Base-by-base conservation (phyloP, 2,329 filamentous ascomycete species). In the Ustilaginoidea virens region DNA sequence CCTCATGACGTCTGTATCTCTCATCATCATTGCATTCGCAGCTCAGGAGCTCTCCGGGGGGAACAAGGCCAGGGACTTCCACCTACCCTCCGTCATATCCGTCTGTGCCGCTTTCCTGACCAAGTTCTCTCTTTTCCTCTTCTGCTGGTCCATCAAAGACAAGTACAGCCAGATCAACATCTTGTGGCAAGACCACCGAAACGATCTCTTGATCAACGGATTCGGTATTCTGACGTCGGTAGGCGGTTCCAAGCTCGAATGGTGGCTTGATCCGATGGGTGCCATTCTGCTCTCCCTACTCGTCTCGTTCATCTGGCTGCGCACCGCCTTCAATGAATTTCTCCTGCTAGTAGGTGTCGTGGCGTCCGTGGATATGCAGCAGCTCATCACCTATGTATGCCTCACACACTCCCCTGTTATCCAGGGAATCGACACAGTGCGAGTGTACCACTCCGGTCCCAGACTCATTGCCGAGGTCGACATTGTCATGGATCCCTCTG, bases 211-310 rank as follows among this genome's bases (percentile, higher is more conserved):
- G 44, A 83, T 98, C 66, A 98, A 96, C 51, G 83, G 83, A 30
- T 83, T 92, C 41, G 85, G 80, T 69, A 74, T 96, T 38, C 55
- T 94, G 31, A 94, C 86, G 1, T 87, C 80, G 3, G 76, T 94
- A n/a, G 81, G 83, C 31, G 90, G 90, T 19, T 74, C 75, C 38
- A 92, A 92, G 60, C 62, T 96, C 14, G 61, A 63, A 34, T 94
- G 87, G 87, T 96, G 83, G 82, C 74, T 98, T 39, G 90, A 98
- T 55, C 85, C 90, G 0, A 74, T 80, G 59, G 90, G 90, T 24
- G 87, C 90, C 43, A 79, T 96, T 41, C 51, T 90, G 12, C 62
- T 96, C 20, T 92, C 82, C 2, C 52, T 76, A 7, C 52, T 92
- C 22, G 86, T 96, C 46, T 74, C 79, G 16, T 58, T 55, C 28